phyloP scores from a whole-genome alignment of 176 grass and related monocot genomes.

The Stipa capillata region DNA sequence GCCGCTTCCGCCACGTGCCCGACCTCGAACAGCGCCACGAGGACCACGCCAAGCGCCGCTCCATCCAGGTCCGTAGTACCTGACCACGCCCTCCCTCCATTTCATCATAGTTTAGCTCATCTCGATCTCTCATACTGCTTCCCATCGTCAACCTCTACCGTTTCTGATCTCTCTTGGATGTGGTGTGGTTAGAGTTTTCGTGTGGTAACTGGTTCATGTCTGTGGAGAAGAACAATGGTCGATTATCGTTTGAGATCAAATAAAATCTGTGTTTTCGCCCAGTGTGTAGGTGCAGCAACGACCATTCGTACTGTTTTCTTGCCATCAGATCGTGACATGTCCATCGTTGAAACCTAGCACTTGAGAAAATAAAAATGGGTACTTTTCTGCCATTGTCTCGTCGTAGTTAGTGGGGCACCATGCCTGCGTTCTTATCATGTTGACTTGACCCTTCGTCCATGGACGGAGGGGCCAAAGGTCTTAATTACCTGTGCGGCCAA shows the following conservation, averaged over 20 bases:
- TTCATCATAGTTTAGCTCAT: not conserved
- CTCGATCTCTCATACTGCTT: not conserved
- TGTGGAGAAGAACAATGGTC: not conserved
- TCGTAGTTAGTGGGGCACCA: not conserved
- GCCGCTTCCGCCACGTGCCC: slow-evolving; percentile 77
- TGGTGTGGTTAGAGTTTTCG: no score
- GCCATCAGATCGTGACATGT: not conserved
- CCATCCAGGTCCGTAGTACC: slow-evolving; percentile 34
- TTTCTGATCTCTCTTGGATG: not conserved
- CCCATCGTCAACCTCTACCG: not conserved
- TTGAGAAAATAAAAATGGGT: no score
- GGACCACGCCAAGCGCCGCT: slow-evolving; percentile 37
- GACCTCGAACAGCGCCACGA: slow-evolving; percentile 54
- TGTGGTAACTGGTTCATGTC: not conserved
- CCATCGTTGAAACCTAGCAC: no score
- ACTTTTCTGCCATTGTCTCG: no score
- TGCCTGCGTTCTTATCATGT: not conserved
- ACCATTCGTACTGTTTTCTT: no score
- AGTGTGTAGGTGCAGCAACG: no score
- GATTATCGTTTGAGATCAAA: not conserved
- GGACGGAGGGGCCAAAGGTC: not conserved
- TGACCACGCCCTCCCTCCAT: not conserved
- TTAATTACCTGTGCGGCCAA: not conserved
- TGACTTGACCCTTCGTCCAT: not conserved
- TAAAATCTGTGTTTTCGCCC: not conserved